Evolutionary conservation across 495 filamentous ascomycete species (phyloP).

Genomic region (Tuber microsphaerosporum): DNA sequence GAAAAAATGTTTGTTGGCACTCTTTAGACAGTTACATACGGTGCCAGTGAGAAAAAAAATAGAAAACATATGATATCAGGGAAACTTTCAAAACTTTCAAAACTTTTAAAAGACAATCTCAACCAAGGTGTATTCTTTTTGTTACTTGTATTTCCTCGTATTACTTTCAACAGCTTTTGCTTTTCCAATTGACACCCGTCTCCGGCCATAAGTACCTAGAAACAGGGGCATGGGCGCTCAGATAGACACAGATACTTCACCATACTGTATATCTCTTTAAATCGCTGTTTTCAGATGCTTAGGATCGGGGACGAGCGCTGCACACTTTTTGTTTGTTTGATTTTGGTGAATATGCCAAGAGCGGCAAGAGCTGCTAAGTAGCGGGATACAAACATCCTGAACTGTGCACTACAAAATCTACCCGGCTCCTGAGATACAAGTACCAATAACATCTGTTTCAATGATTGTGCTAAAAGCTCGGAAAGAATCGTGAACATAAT

Average conservation of each 20-base stretch:
- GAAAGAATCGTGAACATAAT: neutral
- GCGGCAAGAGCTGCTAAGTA: neutral
- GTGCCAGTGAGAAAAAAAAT: neutral
- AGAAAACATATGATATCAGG: too few species aligned
- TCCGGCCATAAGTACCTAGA: too few species aligned
- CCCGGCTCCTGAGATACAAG: neutral
- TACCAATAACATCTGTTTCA: neutral
- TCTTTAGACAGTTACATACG: neutral
- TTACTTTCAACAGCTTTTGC: neutral
- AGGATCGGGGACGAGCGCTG: too few species aligned
- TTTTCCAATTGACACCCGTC: too few species aligned
- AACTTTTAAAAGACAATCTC: neutral
- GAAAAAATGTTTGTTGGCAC: neutral
- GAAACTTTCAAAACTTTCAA: neutral
- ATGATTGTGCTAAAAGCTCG: too few species aligned
- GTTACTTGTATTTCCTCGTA: neutral
- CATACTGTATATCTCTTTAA: too few species aligned
- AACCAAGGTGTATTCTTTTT: neutral
- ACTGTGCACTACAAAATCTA: neutral
- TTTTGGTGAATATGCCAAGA: neutral
- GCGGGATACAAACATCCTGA: neutral
- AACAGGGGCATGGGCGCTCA: too few species aligned
- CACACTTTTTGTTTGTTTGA: neutral
- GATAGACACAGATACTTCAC: too few species aligned
- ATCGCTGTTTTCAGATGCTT: too few species aligned